Conservation (phyloP, 805 yeast genomes). For the Myxozyma mucilagina region DNA sequence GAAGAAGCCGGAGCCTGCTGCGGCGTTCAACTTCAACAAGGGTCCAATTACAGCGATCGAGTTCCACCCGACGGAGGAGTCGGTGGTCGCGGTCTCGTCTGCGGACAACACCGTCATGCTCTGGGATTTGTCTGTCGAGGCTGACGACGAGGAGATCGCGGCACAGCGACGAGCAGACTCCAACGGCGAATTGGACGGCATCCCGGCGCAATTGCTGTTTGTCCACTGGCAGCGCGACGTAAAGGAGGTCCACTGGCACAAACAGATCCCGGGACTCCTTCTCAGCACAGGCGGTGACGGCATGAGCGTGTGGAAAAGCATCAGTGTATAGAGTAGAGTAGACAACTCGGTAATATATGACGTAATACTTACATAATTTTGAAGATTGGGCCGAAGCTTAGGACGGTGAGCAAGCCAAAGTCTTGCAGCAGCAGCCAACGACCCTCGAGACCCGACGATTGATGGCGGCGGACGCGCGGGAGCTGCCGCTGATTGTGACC, state of each 20-base stretch:
- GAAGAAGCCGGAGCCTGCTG: conserved; percentile 72
- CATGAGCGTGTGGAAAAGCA: conserved; percentile 91
- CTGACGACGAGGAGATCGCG: conserved; percentile 94
- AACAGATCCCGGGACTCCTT: conserved; percentile 92
- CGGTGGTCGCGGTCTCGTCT: conserved; percentile 91
- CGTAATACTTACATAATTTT: not conserved
- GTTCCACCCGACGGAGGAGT: conserved; percentile 93
- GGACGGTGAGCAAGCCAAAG: not conserved
- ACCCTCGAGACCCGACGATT: conserved; percentile 37
- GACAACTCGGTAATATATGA: not conserved
- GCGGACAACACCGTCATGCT: conserved; percentile 96
- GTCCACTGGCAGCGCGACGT: conserved; percentile 98
- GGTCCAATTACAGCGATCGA: conserved; percentile 89
- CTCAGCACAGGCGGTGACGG: conserved; percentile 97
- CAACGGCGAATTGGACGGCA: conserved; percentile 68
- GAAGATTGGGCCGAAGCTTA: not conserved
- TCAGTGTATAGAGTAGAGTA: conserved; percentile 63
- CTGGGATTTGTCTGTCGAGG: conserved; percentile 98
- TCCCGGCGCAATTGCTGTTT: conserved; percentile 93
- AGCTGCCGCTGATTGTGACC: conserved; percentile 7
- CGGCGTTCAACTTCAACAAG: conserved; percentile 92
- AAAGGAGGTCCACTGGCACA: conserved; percentile 97
- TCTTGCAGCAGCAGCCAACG: conserved; percentile 49
- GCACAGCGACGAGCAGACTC: conserved; percentile 75
- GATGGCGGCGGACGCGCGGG: not conserved